These are phyloP conservation scores for Vitis vinifera DNA, from an alignment of 164 flowering plant genomes.

Conservation along the genomic window DNA sequence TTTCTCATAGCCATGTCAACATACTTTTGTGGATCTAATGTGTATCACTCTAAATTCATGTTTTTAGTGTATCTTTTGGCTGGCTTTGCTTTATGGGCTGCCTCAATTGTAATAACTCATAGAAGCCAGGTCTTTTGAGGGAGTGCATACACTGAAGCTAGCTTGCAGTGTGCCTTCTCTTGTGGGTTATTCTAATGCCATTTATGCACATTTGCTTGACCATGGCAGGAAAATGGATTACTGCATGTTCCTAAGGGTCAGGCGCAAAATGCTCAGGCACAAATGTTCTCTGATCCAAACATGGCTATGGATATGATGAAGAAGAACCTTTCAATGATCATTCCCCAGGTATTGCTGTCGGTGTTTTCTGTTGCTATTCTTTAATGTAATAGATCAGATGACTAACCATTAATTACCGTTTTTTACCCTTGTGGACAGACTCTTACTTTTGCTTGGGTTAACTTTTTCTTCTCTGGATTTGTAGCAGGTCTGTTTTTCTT, in stretches of 20 bases:
- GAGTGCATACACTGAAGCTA: not conserved
- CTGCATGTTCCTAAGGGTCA: conserved; percentile 87
- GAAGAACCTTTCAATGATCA: conserved; percentile 97
- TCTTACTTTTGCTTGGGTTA: conserved; percentile 98
- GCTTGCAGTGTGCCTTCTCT: not conserved
- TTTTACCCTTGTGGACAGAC: conserved; percentile 51
- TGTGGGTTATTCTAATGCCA: not conserved
- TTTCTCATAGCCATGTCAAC: not conserved
- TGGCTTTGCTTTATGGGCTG: not conserved
- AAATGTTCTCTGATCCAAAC: conserved; percentile 99
- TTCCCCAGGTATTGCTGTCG: conserved; percentile 72
- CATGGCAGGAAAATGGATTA: conserved; percentile 87
- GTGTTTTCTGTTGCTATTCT: not conserved
- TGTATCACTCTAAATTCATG: not conserved
- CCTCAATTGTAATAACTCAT: not conserved
- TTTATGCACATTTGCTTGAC: not conserved
- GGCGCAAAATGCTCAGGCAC: conserved; percentile 88
- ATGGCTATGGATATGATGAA: conserved; percentile 99
- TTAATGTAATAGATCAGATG: not conserved
- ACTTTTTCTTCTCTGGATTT: conserved; percentile 99
- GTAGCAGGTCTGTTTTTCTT: conserved; percentile 71
- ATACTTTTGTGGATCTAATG: not conserved
- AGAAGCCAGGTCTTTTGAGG: too few relatives aligned
- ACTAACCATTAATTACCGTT: conserved; percentile 1
- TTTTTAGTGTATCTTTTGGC: not conserved